Base-by-base conservation (phyloP, 2,329 filamentous ascomycete species). In the Orbilia quercus region DNA sequence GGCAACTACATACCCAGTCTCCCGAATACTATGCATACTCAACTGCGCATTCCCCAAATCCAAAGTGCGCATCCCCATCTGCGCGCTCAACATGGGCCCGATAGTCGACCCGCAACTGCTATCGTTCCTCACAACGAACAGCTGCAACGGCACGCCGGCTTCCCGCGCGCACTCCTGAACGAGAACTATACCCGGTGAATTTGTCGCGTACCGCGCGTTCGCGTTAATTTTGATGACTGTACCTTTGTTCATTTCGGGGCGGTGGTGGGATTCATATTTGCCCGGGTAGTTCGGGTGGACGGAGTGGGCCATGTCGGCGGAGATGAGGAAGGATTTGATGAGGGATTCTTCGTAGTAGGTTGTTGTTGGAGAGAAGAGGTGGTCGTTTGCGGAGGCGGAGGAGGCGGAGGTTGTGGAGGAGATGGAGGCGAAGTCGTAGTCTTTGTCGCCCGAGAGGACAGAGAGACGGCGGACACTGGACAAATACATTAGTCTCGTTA, bases 161-260 rank as follows among this genome's bases (percentile, higher is more conserved):
- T 84, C 82, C 67, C 85, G 83, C 1, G 95, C 95, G 44, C 90
- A 89, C 83, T 98, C 93, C 81, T 97, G 91, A 9, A 99, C 81
- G 34, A 99, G 84, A 6, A 96, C 94, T 77, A 98, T 96, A 36
- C 95, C 95, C 1, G 95, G 95, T 0, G 92, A 91, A 83, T 97
- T 98, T 62, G 95, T 99, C 28, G 94, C 92, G 82, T 99, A 99
- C 75, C 93, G 90, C 77, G 95, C 92, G 81, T 98, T 99, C 75
- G 95, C 95, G 80, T 99, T 99, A 84, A 99, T 86, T 83, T 99
- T 99, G 84, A 99, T 92, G 48, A 98, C 94, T 2, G 91, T 91
- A 57, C 95, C 95, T 81, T 92, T 91, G 85, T 99, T 99, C 86
- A 99, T 96, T 81, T 93, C 89, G 3, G 95, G 95, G 76, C 91